A percentile compares a stretch with the other conserved stretches of the same genome.
phyloP scores from a whole-genome alignment of 495 filamentous ascomycete species.

The Umbilicaria muhlenbergii region DNA sequence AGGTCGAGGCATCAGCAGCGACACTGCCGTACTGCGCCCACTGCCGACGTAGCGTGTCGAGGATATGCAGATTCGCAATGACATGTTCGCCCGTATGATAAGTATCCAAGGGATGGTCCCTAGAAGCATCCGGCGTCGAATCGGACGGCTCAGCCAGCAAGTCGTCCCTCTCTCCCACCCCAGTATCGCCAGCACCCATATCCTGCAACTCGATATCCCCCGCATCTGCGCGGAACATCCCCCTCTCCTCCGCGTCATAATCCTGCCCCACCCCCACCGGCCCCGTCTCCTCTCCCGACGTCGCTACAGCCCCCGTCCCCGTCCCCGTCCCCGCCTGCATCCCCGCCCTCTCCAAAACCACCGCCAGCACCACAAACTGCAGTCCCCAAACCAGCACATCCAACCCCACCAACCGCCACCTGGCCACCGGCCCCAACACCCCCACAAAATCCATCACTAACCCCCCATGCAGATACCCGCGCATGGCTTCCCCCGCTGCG shows the following conservation, averaged over 20 bases:
- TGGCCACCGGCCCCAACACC: slow-evolving; percentile 57
- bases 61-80: slow-evolving; percentile 52
- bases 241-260: slow-evolving; percentile 71
- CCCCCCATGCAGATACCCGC: slow-evolving; percentile 75
- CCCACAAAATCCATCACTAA: slow-evolving; percentile 80
- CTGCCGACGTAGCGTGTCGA: slow-evolving; percentile 48
- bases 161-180: slow-evolving; percentile 28
- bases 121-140: slow-evolving; percentile 15
- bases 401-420: slow-evolving; percentile 42
- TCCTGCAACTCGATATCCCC: slow-evolving; percentile 35
- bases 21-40: slow-evolving; percentile 20
- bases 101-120: slow-evolving; percentile 36
- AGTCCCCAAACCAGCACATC: slow-evolving; percentile 50
- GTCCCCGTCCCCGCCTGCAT: slow-evolving; percentile 12
- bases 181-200: slow-evolving; percentile 15
- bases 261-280: slow-evolving; percentile 33
- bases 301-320: slow-evolving; percentile 7
- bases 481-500: slow-evolving; percentile 54
- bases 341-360: slow-evolving; percentile 53
- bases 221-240: slow-evolving; percentile 36
- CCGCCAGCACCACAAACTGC: slow-evolving; percentile 60
- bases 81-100: slow-evolving; percentile 54
- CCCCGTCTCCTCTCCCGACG: slow-evolving; percentile 1
- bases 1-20: too few species aligned
- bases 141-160: slow-evolving; percentile 28